Percentiles rank a stretch among this genome's conserved stretches.
Conservation (phyloP, 176 grass and related monocot genomes). For the Alloteropsis semialata region DNA sequence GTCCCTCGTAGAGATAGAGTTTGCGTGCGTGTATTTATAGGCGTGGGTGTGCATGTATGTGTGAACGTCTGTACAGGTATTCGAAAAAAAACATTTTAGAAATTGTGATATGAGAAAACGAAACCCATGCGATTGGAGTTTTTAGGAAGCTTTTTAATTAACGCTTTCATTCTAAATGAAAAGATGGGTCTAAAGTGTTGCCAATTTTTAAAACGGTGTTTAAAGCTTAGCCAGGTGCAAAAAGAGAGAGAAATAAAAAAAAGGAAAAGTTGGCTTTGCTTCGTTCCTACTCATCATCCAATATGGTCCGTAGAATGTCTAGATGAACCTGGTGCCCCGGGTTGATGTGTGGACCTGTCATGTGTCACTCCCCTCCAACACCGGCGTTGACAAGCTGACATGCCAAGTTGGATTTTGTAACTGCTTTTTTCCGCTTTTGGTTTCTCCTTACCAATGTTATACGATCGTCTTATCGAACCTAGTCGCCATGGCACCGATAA, state of each 20-base stretch:
- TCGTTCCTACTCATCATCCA: slow-evolving; percentile 12
- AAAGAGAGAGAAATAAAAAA: neutral
- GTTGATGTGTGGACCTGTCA: neutral
- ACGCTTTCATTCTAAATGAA: neutral
- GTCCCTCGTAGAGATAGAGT: no score
- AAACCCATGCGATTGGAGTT: neutral
- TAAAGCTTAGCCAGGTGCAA: neutral
- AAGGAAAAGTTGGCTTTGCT: no score
- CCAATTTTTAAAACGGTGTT: neutral
- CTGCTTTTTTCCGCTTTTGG: neutral
- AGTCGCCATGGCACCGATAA: no score
- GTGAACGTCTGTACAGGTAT: no score
- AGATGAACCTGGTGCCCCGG: neutral
- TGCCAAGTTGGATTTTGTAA: neutral
- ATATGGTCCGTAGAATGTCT: neutral
- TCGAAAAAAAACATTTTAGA: neutral
- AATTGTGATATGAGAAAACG: neutral
- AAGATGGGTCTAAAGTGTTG: neutral
- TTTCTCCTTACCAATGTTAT: no score
- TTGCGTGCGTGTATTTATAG: no score
- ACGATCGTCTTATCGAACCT: no score
- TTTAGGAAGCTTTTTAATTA: neutral
- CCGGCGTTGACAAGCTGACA: neutral
- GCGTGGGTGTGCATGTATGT: no score
- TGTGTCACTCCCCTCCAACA: neutral